Percentiles rank a stretch among this genome's conserved stretches.
Conservation (phyloP, 2,329 filamentous ascomycete genomes). For the Ascochyta lentis region DNA sequence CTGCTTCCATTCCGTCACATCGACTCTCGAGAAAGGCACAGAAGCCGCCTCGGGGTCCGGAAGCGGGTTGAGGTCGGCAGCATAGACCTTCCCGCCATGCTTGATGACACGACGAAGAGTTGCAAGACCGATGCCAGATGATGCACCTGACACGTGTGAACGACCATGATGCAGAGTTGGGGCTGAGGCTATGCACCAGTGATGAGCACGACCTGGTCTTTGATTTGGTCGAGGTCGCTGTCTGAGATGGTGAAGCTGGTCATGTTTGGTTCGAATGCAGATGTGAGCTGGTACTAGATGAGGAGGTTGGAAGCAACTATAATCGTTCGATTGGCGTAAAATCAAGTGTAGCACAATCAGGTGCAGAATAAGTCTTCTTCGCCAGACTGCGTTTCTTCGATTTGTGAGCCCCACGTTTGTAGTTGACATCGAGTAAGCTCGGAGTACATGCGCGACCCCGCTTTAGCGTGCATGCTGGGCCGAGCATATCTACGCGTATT, state of each 20-base stretch:
- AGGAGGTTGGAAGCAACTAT: no score
- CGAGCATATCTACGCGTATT: not conserved
- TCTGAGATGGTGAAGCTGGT: constrained; percentile 56
- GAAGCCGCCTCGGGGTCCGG: constrained; percentile 32
- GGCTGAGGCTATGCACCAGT: constrained; percentile 50
- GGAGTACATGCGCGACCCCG: constrained; percentile 5
- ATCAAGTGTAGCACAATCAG: no score
- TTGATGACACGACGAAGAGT: constrained; percentile 61
- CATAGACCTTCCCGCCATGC: constrained; percentile 62
- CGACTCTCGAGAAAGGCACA: constrained; percentile 34
- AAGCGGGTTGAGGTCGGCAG: constrained; percentile 59
- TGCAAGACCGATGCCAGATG: constrained; percentile 66
- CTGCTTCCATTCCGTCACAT: constrained; percentile 56
- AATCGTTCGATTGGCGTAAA: no score
- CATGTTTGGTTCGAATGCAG: constrained; percentile 14
- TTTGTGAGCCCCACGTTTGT: not conserved
- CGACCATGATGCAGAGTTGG: not conserved
- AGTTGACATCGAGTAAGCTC: constrained; percentile 11
- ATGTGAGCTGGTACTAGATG: no score
- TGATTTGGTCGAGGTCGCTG: constrained; percentile 52
- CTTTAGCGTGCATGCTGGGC: constrained; percentile 12
- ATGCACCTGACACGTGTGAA: constrained; percentile 53
- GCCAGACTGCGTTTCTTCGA: no score
- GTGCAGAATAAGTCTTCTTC: no score
- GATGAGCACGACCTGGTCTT: constrained; percentile 60